phyloP scores from a whole-genome alignment of 352 stramenopile genomes.

The Phytophthora palmivora region DNA sequence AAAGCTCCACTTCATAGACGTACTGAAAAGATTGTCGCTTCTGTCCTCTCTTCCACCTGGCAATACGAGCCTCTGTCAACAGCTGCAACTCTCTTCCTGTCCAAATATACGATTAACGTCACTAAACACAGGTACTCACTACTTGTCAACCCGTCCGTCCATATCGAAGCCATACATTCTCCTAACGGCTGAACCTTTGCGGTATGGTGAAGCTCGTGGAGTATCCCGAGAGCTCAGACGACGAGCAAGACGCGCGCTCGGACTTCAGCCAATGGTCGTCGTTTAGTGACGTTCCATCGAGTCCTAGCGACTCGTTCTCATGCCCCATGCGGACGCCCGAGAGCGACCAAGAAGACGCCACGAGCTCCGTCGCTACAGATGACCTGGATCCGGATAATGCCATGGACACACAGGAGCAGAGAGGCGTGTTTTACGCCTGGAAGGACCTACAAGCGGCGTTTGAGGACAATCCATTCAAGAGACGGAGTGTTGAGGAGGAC shows the following conservation, averaged over 20 bases:
- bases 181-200: slow-evolving; percentile 21
- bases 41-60: slow-evolving; percentile 4
- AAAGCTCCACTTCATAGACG: slow-evolving; percentile 16
- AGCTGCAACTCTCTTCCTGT: slow-evolving; percentile 11
- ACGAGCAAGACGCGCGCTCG: slow-evolving; percentile 28
- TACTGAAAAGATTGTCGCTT: slow-evolving; percentile 15
- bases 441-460: slow-evolving; percentile 34
- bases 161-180: slow-evolving; percentile 16
- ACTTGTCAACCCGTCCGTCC: neutral
- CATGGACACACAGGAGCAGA: slow-evolving; percentile 19
- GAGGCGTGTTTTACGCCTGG: slow-evolving; percentile 27
- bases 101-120: neutral
- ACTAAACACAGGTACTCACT: slow-evolving; percentile 19
- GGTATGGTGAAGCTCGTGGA: slow-evolving; percentile 52
- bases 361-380: slow-evolving; percentile 33
- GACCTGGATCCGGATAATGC: slow-evolving; percentile 33
- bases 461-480: slow-evolving; percentile 30
- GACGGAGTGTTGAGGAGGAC: slow-evolving; percentile 16
- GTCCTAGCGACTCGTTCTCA: slow-evolving; percentile 38
- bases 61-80: neutral
- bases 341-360: slow-evolving; percentile 19
- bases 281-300: slow-evolving; percentile 38
- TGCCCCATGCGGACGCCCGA: slow-evolving; percentile 30
- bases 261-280: slow-evolving; percentile 40
- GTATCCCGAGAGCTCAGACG: slow-evolving; percentile 62